Conservation (phyloP, 306 rosid genomes). For the Aeschynomene evenia region DNA sequence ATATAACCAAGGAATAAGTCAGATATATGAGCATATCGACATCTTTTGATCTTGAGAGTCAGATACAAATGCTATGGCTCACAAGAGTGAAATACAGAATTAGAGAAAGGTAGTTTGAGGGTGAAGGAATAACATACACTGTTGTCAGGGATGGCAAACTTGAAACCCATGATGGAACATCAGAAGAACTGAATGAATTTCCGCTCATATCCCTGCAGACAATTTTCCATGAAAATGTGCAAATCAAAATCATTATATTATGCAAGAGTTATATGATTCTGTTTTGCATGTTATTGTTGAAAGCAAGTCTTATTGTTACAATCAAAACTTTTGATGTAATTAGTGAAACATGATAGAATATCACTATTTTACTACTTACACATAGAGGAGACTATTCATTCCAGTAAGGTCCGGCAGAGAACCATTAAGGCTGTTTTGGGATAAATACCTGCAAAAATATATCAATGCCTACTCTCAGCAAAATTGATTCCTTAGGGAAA, state of each 20-base stretch:
- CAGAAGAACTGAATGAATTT: slow-evolving; percentile 44
- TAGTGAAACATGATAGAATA: neutral
- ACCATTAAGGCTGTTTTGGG: slow-evolving; percentile 52
- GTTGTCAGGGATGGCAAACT: slow-evolving; percentile 43
- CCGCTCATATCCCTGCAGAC: slow-evolving; percentile 56
- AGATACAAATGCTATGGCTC: neutral
- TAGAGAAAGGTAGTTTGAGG: neutral
- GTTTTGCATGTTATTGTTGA: slow-evolving; percentile 6
- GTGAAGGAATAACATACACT: slow-evolving; percentile 48
- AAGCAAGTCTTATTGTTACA: slow-evolving; percentile 3
- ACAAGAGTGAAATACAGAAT: neutral
- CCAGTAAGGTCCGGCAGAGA: slow-evolving; percentile 53
- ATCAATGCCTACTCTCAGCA: slow-evolving; percentile 9
- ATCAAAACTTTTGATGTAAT: neutral
- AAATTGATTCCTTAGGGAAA: neutral
- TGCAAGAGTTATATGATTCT: neutral
- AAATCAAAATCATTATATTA: neutral
- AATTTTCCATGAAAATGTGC: slow-evolving; percentile 9
- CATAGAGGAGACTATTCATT: slow-evolving; percentile 42
- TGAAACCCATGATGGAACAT: slow-evolving; percentile 57
- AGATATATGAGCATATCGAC: neutral
- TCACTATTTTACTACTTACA: slow-evolving; percentile 46
- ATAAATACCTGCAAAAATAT: slow-evolving; percentile 49
- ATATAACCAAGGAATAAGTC: neutral
- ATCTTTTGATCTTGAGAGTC: neutral